Evolutionary conservation across 257 asterid species (phyloP), one percentile per base, ranked within the genome.

Genomic region (Leonotis leonurus): DNA sequence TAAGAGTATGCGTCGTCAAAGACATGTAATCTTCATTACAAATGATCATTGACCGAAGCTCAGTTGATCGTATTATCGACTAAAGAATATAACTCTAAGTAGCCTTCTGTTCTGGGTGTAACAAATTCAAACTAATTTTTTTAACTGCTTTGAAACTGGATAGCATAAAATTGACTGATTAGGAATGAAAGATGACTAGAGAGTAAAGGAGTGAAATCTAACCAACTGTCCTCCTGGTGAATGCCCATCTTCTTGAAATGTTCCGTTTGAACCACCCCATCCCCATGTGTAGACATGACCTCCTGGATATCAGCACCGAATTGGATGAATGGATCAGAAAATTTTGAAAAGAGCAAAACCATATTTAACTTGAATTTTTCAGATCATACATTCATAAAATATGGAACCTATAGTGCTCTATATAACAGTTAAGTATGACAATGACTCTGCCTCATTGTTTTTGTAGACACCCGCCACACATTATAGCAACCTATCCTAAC

Each of bases 201-300:
- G 29, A 27, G 35, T 11, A 67, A 27, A 52, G 43, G 13, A 53
- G 44, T 17, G 39, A 52, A 62, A 41, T 61, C 87, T 67, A 68
- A 89, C 99, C 99, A 92, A 67, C 75, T 93, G 99, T 67, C 97
- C 99, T 25, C 99, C 97, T 32, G 99, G 94, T 73, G 99, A 93
- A 64, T 75, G 86, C 56, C 95, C 97, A 18, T 89, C 97, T 49
- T 78, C 96, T 56, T 75, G 72, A 73, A 93, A 93, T 35, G 99
- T 81, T 63, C 95, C 99, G 64, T 87, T 78, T 46, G 99, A 93
- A 62, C 99, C 99, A 77, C 99, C 96, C 99, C 99, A 85, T 45
- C 99, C 99, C 99, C 99, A 93, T 9, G 95, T 82, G 79, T 93
- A 89, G 16, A 87, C 71, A 12, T 70, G 67, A 70, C 86, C 95